A percentile compares a stretch with the other conserved stretches of the same genome.
Evolutionary conservation across 192 early-diverging fungal species (phyloP).

Genomic region (Linnemannia hyalina): DNA sequence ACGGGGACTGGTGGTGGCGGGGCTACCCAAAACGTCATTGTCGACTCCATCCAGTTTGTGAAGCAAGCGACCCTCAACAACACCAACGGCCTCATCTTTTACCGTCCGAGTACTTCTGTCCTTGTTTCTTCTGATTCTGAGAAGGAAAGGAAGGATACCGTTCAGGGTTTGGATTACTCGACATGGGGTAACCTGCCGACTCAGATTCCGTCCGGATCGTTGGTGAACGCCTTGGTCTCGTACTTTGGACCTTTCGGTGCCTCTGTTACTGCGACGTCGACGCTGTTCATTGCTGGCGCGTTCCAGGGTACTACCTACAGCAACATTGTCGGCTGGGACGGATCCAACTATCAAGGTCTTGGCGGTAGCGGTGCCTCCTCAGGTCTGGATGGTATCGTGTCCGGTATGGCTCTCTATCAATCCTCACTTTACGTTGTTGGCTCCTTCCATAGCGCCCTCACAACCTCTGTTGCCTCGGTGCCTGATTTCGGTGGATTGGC

Average conservation of each 20-base stretch:
- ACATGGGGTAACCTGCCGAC: slow-evolving; percentile 50
- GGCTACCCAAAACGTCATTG: slow-evolving; percentile 25
- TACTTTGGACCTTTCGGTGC: slow-evolving; percentile 32
- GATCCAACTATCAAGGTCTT: slow-evolving; percentile 22
- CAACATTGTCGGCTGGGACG: slow-evolving; percentile 74
- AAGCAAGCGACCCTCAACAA: slow-evolving; percentile 50
- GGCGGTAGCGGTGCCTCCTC: slow-evolving; percentile 6
- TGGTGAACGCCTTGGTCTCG: slow-evolving; percentile 61
- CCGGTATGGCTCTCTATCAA: slow-evolving; percentile 44
- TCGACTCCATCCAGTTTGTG: slow-evolving; percentile 54
- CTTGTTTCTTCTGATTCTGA: slow-evolving; percentile 22
- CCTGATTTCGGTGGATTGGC: slow-evolving; percentile 23
- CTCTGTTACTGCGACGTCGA: slow-evolving; percentile 6
- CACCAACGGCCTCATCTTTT: slow-evolving; percentile 45
- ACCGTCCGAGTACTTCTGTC: slow-evolving; percentile 10
- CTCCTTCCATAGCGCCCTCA: slow-evolving; percentile 27
- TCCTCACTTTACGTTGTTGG: slow-evolving; percentile 54
- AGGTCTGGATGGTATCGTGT: slow-evolving; percentile 66
- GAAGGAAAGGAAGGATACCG: slow-evolving; percentile 21
- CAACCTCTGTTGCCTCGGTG: neutral
- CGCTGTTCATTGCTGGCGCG: slow-evolving; percentile 72
- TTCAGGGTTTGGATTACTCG: slow-evolving; percentile 52
- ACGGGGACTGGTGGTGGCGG: slow-evolving; percentile 12
- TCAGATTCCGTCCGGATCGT: slow-evolving; percentile 57
- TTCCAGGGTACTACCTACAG: slow-evolving; percentile 63